These are phyloP conservation scores for Nemania sp. DNA, from an alignment of 2,329 filamentous ascomycete species.

Conservation along the genomic window DNA sequence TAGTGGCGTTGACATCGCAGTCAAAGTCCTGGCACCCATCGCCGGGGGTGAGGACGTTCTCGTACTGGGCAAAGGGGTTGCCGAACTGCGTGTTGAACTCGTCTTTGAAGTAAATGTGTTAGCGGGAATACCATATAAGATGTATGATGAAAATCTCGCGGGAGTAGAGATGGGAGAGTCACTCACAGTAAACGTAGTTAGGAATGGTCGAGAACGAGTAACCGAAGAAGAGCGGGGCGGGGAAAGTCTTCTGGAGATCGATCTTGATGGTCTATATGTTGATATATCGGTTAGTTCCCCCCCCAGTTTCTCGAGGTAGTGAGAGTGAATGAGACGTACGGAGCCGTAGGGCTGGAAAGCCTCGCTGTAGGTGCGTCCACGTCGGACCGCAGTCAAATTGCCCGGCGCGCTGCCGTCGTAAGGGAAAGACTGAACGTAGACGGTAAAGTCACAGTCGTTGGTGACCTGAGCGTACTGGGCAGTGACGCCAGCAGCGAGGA, in stretches of 20 bases:
- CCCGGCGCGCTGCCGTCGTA: slow-evolving; percentile 39
- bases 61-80: slow-evolving; percentile 45
- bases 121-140: too few relatives aligned
- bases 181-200: slow-evolving; percentile 47
- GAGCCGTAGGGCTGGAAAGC: slow-evolving; percentile 42
- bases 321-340: slow-evolving; percentile 31
- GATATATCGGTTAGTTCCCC: slow-evolving; percentile 21
- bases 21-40: slow-evolving; percentile 44
- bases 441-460: slow-evolving; percentile 40
- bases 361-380: slow-evolving; percentile 39
- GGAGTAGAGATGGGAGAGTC: background rate
- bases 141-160: background rate
- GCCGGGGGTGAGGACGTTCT: slow-evolving; percentile 44
- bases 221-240: slow-evolving; percentile 46
- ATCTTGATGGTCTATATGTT: slow-evolving; percentile 47
- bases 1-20: slow-evolving; percentile 41
- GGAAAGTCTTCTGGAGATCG: slow-evolving; percentile 43
- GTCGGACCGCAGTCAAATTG: slow-evolving; percentile 37
- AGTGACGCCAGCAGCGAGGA: slow-evolving; percentile 38
- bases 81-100: slow-evolving; percentile 47
- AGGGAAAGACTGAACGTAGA: slow-evolving; percentile 46
- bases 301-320: background rate
- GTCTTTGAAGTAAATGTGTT: slow-evolving; percentile 33
- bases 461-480: slow-evolving; percentile 43
- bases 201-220: slow-evolving; percentile 45